These are phyloP conservation scores for Tuber umbilicatum DNA, from an alignment of 495 filamentous ascomycete genomes.

Conservation along the genomic window DNA sequence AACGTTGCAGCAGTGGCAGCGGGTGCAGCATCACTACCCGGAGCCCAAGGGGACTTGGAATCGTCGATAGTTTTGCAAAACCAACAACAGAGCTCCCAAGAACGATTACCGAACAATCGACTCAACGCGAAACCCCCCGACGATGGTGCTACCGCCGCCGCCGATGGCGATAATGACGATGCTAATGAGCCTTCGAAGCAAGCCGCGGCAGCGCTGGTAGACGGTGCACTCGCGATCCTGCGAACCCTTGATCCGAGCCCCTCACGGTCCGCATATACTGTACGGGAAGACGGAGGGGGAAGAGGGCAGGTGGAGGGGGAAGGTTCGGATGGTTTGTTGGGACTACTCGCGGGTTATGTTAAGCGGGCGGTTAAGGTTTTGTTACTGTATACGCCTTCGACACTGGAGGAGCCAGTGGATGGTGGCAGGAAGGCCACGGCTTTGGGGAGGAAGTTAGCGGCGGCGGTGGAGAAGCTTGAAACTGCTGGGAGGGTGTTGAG, in stretches of 20 bases:
- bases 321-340: slow-evolving; percentile 22
- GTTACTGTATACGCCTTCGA: slow-evolving; percentile 30
- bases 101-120: slow-evolving; percentile 16
- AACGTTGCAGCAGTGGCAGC: slow-evolving; percentile 12
- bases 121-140: slow-evolving; percentile 18
- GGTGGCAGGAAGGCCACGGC: slow-evolving; percentile 16
- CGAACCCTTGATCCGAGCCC: slow-evolving; percentile 33
- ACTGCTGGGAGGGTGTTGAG: slow-evolving; percentile 67
- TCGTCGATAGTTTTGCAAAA: slow-evolving; percentile 15
- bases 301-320: slow-evolving; percentile 11
- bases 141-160: not conserved
- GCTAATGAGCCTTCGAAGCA: slow-evolving; percentile 7
- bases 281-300: not conserved
- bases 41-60: not conserved
- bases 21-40: not conserved
- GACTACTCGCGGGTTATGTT: slow-evolving; percentile 23
- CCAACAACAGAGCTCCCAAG: slow-evolving; percentile 11
- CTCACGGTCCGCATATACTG: slow-evolving; percentile 11
- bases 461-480: slow-evolving; percentile 66
- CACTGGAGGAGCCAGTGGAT: slow-evolving; percentile 29
- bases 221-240: slow-evolving; percentile 39
- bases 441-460: slow-evolving; percentile 33
- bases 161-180: not conserved
- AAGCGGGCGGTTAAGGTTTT: slow-evolving; percentile 18
- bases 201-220: slow-evolving; percentile 23